These are phyloP conservation scores for Penicillium diatomitis DNA, from an alignment of 495 filamentous ascomycete species.

Conservation along the genomic window DNA sequence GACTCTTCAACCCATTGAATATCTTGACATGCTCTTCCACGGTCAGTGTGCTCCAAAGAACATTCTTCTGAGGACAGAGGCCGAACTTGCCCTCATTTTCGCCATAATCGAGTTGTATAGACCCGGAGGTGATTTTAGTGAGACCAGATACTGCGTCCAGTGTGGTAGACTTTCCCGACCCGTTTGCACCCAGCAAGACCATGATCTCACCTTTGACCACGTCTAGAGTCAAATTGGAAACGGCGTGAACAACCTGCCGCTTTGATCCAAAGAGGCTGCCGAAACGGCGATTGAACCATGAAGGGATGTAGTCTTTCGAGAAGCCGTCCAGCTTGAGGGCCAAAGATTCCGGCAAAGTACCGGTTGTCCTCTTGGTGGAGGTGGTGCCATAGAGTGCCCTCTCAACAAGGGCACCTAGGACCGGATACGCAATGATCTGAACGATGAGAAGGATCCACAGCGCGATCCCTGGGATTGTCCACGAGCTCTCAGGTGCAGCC, in stretches of 20 bases:
- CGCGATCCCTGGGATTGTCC: conserved; percentile 53
- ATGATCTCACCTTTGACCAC: conserved; percentile 69
- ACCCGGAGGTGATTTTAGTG: conserved; percentile 58
- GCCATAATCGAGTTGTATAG: conserved; percentile 47
- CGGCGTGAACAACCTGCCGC: conserved; percentile 59
- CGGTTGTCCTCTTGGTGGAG: conserved; percentile 49
- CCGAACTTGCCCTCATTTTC: conserved; percentile 68
- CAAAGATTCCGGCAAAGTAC: conserved; percentile 19
- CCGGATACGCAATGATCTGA: conserved; percentile 64
- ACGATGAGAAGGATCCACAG: conserved; percentile 61
- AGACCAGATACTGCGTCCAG: conserved; percentile 78
- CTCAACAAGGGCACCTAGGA: conserved; percentile 64
- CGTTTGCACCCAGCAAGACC: conserved; percentile 77
- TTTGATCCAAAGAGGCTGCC: conserved; percentile 42
- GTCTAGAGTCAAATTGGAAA: conserved; percentile 55
- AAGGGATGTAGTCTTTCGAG: conserved; percentile 65
- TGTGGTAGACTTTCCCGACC: conserved; percentile 79
- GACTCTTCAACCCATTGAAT: conserved; percentile 69
- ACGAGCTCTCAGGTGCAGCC: conserved; percentile 50
- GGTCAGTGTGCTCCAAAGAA: conserved; percentile 77
- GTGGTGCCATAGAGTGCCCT: conserved; percentile 65
- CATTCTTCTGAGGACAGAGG: conserved; percentile 83
- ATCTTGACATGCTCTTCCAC: conserved; percentile 71
- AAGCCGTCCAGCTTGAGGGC: conserved; percentile 60
- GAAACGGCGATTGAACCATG: conserved; percentile 43